phyloP scores from a whole-genome alignment of 495 filamentous ascomycete species.

The Cenococcum geophilum region DNA sequence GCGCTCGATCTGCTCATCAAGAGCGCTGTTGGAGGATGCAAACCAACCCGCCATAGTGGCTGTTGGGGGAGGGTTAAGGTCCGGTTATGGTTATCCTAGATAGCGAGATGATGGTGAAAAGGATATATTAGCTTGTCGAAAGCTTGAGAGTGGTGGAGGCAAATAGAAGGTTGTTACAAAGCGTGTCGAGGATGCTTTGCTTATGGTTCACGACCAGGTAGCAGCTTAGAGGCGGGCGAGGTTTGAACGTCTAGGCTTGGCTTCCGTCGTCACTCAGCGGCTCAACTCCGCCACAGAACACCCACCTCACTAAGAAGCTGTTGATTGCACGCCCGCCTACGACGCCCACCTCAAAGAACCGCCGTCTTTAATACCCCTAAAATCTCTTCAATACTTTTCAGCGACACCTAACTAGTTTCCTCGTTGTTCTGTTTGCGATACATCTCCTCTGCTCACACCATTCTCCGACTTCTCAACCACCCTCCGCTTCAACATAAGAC shows the following conservation, averaged over 20 bases:
- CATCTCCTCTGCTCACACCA: neutral
- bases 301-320: neutral
- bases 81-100: neutral
- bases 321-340: neutral
- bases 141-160: neutral
- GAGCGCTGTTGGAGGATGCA: constrained; percentile 66
- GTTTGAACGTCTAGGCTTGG: neutral
- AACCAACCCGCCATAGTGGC: constrained; percentile 81
- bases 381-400: too few relatives aligned
- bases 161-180: neutral
- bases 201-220: neutral
- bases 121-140: neutral
- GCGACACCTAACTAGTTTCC: too few relatives aligned
- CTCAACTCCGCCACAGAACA: constrained; percentile 7
- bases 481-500: neutral
- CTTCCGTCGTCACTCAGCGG: constrained; percentile 3
- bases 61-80: constrained; percentile 13
- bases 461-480: neutral
- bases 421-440: too few relatives aligned
- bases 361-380: neutral
- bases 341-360: neutral
- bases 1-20: constrained; percentile 94
- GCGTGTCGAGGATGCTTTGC: neutral
- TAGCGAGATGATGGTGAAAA: neutral
- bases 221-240: neutral